Evolutionary conservation across 1,139 yeast species (phyloP).

Genomic region (Geotrichum histeridarum): DNA sequence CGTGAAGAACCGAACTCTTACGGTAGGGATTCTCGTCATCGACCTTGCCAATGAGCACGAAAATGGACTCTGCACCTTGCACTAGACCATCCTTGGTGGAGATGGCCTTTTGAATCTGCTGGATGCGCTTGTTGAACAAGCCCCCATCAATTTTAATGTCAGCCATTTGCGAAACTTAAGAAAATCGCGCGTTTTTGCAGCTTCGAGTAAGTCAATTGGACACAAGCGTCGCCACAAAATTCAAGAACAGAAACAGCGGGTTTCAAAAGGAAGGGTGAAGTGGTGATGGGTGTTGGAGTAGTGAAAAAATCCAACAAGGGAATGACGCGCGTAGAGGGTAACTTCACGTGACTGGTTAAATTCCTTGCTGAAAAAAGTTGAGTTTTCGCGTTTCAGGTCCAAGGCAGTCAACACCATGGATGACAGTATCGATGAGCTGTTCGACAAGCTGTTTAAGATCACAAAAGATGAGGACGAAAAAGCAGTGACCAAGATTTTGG

Average conservation of each 20-base stretch:
- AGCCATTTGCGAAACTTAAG: slow-evolving; percentile 21
- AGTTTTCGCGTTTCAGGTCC: background rate
- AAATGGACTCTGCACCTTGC: slow-evolving; percentile 50
- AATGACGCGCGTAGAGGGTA: slow-evolving; percentile 19
- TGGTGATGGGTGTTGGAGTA: background rate
- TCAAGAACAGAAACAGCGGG: background rate
- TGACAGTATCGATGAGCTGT: slow-evolving; percentile 9
- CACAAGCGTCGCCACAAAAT: background rate
- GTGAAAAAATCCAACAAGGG: background rate
- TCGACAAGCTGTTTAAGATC: slow-evolving; percentile 1
- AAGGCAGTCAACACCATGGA: slow-evolving; percentile 11
- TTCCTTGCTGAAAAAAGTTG: background rate
- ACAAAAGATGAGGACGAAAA: background rate
- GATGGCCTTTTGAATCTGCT: slow-evolving; percentile 41
- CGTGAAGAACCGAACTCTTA: slow-evolving; percentile 78
- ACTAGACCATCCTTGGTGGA: slow-evolving; percentile 40
- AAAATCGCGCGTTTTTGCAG: background rate
- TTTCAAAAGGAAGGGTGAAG: background rate
- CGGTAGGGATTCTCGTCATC: slow-evolving; percentile 88
- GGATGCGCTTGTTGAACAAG: slow-evolving; percentile 44
- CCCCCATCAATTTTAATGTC: slow-evolving; percentile 41
- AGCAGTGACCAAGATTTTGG: slow-evolving; percentile 21
- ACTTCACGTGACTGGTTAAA: background rate
- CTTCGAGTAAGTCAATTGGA: background rate
- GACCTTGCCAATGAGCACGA: slow-evolving; percentile 74